phyloP scores from a whole-genome alignment of 306 rosid genomes.

The Castanea sativa region DNA sequence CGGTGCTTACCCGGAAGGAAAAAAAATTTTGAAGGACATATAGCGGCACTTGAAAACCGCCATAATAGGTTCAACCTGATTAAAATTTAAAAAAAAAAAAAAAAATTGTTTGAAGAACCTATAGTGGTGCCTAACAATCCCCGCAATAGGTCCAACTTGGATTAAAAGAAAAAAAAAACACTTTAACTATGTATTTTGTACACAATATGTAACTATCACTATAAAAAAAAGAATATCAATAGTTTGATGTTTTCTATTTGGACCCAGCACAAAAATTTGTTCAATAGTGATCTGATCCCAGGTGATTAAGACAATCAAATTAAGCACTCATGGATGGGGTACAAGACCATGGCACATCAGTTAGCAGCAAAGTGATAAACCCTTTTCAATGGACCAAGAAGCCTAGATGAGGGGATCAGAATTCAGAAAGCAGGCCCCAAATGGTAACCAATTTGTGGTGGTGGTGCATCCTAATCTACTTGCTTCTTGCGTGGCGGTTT shows the following conservation, averaged over 20 bases:
- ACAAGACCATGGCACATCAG: background rate
- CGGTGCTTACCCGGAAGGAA: fast-evolving
- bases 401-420: background rate
- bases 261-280: background rate
- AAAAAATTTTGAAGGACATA: no score
- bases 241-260: background rate
- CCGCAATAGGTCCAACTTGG: no score
- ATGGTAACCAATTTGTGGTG: constrained; percentile 24
- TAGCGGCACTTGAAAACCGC: no score
- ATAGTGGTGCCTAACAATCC: no score
- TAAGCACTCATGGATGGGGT: background rate
- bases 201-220: background rate
- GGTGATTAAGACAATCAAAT: no score
- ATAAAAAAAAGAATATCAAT: background rate
- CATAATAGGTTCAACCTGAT: no score
- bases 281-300: background rate
- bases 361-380: background rate
- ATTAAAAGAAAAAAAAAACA: no score
- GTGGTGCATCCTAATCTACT: constrained; percentile 21
- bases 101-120: no score
- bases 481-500: background rate
- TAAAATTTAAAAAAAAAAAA: no score
- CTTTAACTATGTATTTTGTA: fast-evolving
- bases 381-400: background rate
- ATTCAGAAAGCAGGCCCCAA: no score